phyloP scores from a whole-genome alignment of 371 early-diverging fungal species.

The Entomophthora muscae region DNA sequence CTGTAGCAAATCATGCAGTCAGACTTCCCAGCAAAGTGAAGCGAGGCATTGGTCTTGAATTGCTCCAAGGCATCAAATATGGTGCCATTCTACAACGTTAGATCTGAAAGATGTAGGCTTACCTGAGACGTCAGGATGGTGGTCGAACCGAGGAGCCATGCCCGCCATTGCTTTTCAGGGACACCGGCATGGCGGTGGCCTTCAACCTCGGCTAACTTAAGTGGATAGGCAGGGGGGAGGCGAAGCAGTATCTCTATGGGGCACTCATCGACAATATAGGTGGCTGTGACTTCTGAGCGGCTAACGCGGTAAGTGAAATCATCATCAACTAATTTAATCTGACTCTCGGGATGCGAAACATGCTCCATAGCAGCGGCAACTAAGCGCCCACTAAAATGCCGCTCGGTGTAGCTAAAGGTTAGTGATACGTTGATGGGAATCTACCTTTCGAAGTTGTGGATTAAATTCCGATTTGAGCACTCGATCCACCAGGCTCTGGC shows the following conservation, averaged over 20 bases:
- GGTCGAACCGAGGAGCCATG: slow-evolving; percentile 67
- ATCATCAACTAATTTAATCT: slow-evolving; percentile 24
- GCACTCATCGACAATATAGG: slow-evolving; percentile 72
- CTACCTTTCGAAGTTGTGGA: slow-evolving; percentile 47
- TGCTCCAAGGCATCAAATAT: slow-evolving; percentile 61
- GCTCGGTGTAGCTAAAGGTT: slow-evolving; percentile 40
- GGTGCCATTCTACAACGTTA: slow-evolving; percentile 44
- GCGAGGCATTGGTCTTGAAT: slow-evolving; percentile 61
- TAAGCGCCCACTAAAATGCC: slow-evolving; percentile 43
- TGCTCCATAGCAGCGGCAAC: slow-evolving; percentile 38
- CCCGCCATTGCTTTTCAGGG: slow-evolving; percentile 68
- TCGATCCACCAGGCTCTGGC: slow-evolving; percentile 69
- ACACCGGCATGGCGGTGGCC: slow-evolving; percentile 68
- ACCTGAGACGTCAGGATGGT: slow-evolving; percentile 54
- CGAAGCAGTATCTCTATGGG: slow-evolving; percentile 63
- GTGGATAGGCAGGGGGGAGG: slow-evolving; percentile 65
- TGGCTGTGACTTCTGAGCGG: slow-evolving; percentile 51
- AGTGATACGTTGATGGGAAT: not conserved
- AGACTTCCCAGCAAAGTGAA: slow-evolving; percentile 84
- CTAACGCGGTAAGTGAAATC: slow-evolving; percentile 50
- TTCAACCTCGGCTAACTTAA: slow-evolving; percentile 63
- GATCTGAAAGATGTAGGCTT: not conserved
- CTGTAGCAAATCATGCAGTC: slow-evolving; percentile 95
- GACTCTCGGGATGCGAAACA: slow-evolving; percentile 26
- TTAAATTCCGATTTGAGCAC: slow-evolving; percentile 57